Conservation (phyloP, 2,329 filamentous ascomycete species). For the Fusarium nodosum region DNA sequence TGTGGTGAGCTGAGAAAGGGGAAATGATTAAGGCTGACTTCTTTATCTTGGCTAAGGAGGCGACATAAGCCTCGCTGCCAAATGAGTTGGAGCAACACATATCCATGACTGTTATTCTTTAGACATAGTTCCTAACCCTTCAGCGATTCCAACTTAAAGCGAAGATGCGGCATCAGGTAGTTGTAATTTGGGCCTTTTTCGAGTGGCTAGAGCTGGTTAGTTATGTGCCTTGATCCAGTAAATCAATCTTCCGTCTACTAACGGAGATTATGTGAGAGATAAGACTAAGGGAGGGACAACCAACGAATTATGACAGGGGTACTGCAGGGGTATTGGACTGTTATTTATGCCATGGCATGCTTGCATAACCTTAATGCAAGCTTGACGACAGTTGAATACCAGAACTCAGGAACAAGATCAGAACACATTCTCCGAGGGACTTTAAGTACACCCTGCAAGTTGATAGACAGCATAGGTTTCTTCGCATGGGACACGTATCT, state of each 20-base stretch:
- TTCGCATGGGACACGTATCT: no score
- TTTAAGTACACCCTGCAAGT: no score
- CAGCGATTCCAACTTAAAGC: not conserved
- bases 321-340: not conserved
- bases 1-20: not conserved
- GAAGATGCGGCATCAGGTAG: not conserved
- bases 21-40: not conserved
- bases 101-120: accelerated
- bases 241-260: not conserved
- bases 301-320: not conserved
- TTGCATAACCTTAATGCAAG: not conserved
- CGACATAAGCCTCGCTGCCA: not conserved
- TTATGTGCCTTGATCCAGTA: not conserved
- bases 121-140: not conserved
- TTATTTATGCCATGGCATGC: not conserved
- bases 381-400: not conserved
- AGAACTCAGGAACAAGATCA: not conserved
- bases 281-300: not conserved
- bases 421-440: no score
- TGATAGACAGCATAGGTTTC: no score
- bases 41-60: not conserved
- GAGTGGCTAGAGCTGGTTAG: not conserved
- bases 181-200: not conserved
- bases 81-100: accelerated
- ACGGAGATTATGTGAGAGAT: not conserved